Percentiles rank a stretch among this genome's conserved stretches.
These are phyloP conservation scores for Porogramme epimiltina DNA, from an alignment of 1,284 basidiomycete species.

Conservation along the genomic window DNA sequence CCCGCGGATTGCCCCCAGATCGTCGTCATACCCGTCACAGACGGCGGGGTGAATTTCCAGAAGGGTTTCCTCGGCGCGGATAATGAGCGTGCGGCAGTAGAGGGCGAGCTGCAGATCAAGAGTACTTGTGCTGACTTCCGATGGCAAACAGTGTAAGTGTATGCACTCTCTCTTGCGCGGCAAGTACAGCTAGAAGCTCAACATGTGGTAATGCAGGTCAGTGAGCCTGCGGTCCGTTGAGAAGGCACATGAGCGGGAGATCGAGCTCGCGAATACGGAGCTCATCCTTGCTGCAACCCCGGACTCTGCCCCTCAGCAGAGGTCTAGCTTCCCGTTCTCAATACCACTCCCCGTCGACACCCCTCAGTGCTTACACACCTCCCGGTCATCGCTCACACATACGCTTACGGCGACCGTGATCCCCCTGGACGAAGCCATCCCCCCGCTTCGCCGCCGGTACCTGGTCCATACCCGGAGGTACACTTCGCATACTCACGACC, in stretches of 20 bases:
- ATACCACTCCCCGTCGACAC: conserved; percentile 74
- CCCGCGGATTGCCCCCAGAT: conserved; percentile 53
- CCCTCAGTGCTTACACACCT: conserved; percentile 74
- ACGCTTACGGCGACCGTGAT: conserved; percentile 65
- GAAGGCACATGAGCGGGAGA: conserved; percentile 54
- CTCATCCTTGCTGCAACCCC: conserved; percentile 49
- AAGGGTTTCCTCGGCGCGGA: conserved; percentile 80
- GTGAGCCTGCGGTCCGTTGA: conserved; percentile 71
- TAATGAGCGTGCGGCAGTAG: conserved; percentile 75
- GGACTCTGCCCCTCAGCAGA: conserved; percentile 39
- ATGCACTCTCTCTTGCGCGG: not conserved
- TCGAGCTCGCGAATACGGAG: conserved; percentile 63
- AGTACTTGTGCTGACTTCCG: conserved; percentile 48
- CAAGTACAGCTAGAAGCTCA: not conserved
- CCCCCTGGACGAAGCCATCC: conserved; percentile 43
- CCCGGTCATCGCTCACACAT: conserved; percentile 68
- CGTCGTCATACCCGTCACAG: conserved; percentile 64
- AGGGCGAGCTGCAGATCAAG: conserved; percentile 82
- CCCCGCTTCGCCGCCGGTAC: conserved; percentile 55
- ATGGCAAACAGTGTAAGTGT: conserved; percentile 72
- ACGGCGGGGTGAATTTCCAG: conserved; percentile 68
- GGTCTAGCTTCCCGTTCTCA: conserved; percentile 71
- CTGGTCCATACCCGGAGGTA: conserved; percentile 74
- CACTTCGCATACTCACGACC: conserved; percentile 57
- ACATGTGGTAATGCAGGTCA: conserved; percentile 51